Evolutionary conservation across 495 filamentous ascomycete genomes (phyloP).

Genomic region (Bombardia bombarda): DNA sequence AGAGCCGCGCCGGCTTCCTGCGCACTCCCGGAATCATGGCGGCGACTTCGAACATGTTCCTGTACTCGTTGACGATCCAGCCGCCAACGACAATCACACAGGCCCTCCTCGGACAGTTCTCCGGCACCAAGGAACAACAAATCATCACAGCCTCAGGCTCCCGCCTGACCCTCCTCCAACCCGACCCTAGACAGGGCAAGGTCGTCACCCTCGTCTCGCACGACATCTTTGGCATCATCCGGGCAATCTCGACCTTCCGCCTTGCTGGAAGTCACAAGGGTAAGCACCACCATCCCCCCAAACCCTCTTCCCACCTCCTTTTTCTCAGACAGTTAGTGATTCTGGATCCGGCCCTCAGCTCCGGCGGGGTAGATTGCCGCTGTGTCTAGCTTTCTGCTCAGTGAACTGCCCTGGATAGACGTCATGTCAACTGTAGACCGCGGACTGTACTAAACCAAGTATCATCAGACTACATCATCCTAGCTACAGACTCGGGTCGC

Average conservation of each 20-base stretch:
- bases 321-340: slow-evolving; percentile 80
- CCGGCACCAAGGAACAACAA: slow-evolving; percentile 91
- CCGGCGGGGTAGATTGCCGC: slow-evolving; percentile 26
- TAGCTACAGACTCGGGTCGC: slow-evolving; percentile 90
- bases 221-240: slow-evolving; percentile 92
- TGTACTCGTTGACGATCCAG: slow-evolving; percentile 93
- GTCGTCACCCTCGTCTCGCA: slow-evolving; percentile 78
- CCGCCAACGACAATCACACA: slow-evolving; percentile 81
- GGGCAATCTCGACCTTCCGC: slow-evolving; percentile 78
- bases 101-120: slow-evolving; percentile 87
- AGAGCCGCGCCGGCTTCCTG: slow-evolving; percentile 47
- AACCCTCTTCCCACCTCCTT: slow-evolving; percentile 12
- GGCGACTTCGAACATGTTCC: slow-evolving; percentile 93
- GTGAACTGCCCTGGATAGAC: neutral
- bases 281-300: slow-evolving; percentile 41
- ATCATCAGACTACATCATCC: slow-evolving; percentile 83
- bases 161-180: slow-evolving; percentile 77
- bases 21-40: slow-evolving; percentile 63
- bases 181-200: slow-evolving; percentile 77
- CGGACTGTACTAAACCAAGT: slow-evolving; percentile 53
- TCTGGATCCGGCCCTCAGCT: slow-evolving; percentile 57
- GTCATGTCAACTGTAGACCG: too few species aligned
- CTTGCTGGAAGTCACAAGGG: slow-evolving; percentile 93
- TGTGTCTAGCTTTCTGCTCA: slow-evolving; percentile 9
- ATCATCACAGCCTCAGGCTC: slow-evolving; percentile 92